Evolutionary conservation across 768 basidiomycete species (phyloP).

Genomic region (Lactifluus piperatus): DNA sequence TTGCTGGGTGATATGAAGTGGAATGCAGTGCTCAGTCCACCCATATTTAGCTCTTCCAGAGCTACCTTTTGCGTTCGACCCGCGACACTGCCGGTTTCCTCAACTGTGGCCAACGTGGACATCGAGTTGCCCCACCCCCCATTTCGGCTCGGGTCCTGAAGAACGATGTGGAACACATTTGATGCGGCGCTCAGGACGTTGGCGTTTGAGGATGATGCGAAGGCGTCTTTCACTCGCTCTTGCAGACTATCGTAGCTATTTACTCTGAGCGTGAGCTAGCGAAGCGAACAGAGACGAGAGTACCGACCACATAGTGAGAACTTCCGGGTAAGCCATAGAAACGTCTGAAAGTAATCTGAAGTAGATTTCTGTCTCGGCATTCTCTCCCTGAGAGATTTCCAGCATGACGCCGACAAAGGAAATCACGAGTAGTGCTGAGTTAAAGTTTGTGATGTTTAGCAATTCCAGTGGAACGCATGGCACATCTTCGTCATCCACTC

Average conservation of each 20-base stretch:
- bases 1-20: conserved; percentile 48
- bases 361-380: conserved; percentile 72
- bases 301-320: conserved; percentile 61
- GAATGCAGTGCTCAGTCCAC: conserved; percentile 64
- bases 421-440: conserved; percentile 59
- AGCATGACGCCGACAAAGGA: conserved; percentile 75
- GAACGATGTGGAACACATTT: conserved; percentile 63
- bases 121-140: conserved; percentile 43
- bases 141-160: conserved; percentile 44
- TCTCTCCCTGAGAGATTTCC: conserved; percentile 66
- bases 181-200: conserved; percentile 62
- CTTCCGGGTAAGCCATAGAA: conserved; percentile 57
- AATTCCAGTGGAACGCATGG: conserved; percentile 48
- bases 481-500: conserved; percentile 31
- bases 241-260: conserved; percentile 66
- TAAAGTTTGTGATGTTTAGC: conserved; percentile 53
- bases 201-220: conserved; percentile 64
- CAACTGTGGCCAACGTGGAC: conserved; percentile 55
- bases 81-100: conserved; percentile 37
- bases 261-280: not conserved
- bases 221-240: conserved; percentile 64
- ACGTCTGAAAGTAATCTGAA: conserved; percentile 71
- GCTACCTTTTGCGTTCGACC: conserved; percentile 47
- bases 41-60: conserved; percentile 66
- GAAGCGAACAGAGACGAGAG: not conserved